Base-by-base conservation (phyloP, 768 basidiomycete species). In the Pleurotus salmoneostramineus region DNA sequence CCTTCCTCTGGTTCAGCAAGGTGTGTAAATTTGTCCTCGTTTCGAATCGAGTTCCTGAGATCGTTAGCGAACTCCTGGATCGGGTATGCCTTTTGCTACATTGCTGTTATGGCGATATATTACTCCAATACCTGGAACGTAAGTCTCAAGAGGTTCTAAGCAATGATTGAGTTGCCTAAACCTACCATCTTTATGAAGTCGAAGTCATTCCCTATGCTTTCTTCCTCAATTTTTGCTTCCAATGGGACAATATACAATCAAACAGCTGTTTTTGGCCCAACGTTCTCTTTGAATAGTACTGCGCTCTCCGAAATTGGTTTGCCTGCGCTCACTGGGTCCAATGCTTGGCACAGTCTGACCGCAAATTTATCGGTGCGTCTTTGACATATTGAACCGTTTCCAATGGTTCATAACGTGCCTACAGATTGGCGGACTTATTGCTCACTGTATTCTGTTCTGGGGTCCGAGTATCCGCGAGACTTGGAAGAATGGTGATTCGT, bases 121-220 rank as follows among this genome's bases (percentile, higher is more conserved):
- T 87, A 85, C 61, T 76, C 79, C 27, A 82, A 88, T 62, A 69
- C 74, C 6, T 88, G 84, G 83, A 78, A 80, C 61, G 84, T 81
- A 64, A 62, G 74, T 71, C 6, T 45, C 15, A 6, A 6, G 11
- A 7, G 6, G 10, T 8, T 5, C 27, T 27, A 32, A 34, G n/a
- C 34, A 34, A 52, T 37, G 47, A 6, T 5, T 15, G 44, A 36
- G 33, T n/a, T 4, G 32, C 17, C 31, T 55, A 27, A 32, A 17
- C 34, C 21, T 14, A 45, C 17, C 27, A 10, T 43, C 5, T 61
- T 15, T 31, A 40, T 49, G 33, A 15, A 84, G 83, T 82, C 83
- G 2, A 69, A 74, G 57, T 64, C 67, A 0, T 83, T 83, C 63
- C 85, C 84, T 0, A 83, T 88, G 77, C 68, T 88, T 34, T 84